A percentile compares a stretch with the other conserved stretches of the same genome.
These are phyloP conservation scores for Neodidymelliopsis sp. DNA, from an alignment of 2,329 filamentous ascomycete species.

Conservation along the genomic window DNA sequence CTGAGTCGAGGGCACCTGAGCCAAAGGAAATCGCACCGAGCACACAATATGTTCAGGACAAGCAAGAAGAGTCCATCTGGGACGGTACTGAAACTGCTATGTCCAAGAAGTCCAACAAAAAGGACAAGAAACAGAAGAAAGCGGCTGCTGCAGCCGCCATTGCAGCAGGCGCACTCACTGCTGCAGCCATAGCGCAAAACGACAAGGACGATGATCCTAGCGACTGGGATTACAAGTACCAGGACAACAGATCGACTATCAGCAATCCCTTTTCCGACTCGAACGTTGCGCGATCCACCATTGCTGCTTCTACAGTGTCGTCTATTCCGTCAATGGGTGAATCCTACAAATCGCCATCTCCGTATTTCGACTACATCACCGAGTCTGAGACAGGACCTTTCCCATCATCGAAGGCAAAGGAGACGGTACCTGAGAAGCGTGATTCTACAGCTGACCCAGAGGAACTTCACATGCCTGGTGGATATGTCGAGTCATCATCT, in stretches of 20 bases:
- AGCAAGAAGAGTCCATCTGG: slow-evolving; percentile 33
- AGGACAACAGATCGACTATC: slow-evolving; percentile 28
- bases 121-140: slow-evolving; percentile 41
- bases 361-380: slow-evolving; percentile 53
- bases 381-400: slow-evolving; percentile 46
- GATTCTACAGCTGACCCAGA: slow-evolving; percentile 62
- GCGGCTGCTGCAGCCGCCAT: slow-evolving; percentile 30
- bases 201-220: slow-evolving; percentile 23
- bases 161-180: slow-evolving; percentile 27
- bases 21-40: slow-evolving; percentile 35
- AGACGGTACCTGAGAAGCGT: slow-evolving; percentile 47
- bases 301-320: slow-evolving; percentile 30
- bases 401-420: slow-evolving; percentile 25
- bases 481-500: slow-evolving; percentile 58
- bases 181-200: slow-evolving; percentile 29
- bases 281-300: slow-evolving; percentile 30
- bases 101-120: slow-evolving; percentile 42
- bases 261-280: slow-evolving; percentile 41
- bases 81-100: slow-evolving; percentile 30
- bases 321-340: slow-evolving; percentile 30
- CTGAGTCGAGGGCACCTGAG: slow-evolving; percentile 22
- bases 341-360: slow-evolving; percentile 44
- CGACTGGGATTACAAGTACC: slow-evolving; percentile 22
- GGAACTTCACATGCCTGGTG: slow-evolving; percentile 67
- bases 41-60: slow-evolving; percentile 40